phyloP scores from a whole-genome alignment of 805 yeast species.

The Candida ortonii region DNA sequence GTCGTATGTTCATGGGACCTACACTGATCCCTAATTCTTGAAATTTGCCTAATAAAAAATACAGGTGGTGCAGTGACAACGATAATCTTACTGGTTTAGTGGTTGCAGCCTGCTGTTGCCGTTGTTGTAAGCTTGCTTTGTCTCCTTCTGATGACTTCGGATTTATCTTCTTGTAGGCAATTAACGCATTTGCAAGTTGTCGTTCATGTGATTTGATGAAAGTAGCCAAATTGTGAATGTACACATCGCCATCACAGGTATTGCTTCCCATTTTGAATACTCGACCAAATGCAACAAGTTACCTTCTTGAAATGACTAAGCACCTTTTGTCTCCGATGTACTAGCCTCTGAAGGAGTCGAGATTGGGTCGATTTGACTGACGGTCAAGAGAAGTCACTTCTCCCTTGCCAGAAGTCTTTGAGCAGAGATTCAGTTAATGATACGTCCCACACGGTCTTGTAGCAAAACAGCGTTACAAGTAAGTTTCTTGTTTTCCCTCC shows the following conservation, averaged over 20 bases:
- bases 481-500: no score
- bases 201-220: constrained; percentile 56
- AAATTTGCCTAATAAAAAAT: constrained; percentile 57
- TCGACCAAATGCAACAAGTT: no score
- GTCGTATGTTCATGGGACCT: constrained; percentile 60
- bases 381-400: no score
- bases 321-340: no score
- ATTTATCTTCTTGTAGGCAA: constrained; percentile 47
- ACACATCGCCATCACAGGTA: constrained; percentile 55
- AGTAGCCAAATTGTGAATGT: constrained; percentile 50
- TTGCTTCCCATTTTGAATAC: constrained; percentile 25
- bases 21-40: constrained; percentile 46
- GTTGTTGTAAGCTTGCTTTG: constrained; percentile 9
- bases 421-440: no score
- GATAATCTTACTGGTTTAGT: constrained; percentile 54
- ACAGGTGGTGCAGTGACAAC: constrained; percentile 61
- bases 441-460: no score
- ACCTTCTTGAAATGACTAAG: no score
- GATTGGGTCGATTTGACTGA: no score
- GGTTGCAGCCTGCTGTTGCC: constrained; percentile 16
- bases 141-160: constrained; percentile 13
- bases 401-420: no score
- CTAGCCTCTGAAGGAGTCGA: no score
- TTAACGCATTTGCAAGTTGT: constrained; percentile 56
- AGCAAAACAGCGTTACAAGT: no score